Conservation (phyloP, 2,329 filamentous ascomycete genomes). For the Cladorrhinum sp. region DNA sequence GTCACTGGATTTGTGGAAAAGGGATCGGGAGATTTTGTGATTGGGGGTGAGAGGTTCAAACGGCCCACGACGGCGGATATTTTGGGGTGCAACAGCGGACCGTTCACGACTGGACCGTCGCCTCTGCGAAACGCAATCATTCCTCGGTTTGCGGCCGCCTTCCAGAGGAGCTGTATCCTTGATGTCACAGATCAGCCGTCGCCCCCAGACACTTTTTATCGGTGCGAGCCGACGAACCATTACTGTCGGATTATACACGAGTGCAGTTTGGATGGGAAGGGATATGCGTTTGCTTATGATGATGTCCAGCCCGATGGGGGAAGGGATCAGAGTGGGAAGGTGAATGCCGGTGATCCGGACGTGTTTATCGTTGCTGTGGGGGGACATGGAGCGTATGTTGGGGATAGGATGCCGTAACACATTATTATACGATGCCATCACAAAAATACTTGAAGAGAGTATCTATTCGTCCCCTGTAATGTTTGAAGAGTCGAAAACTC, state of each 20-base stretch:
- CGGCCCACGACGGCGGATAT: conserved; percentile 62
- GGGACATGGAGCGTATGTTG: conserved; percentile 35
- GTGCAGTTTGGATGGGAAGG: conserved; percentile 50
- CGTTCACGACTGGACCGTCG: conserved; percentile 48
- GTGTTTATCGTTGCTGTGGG: conserved; percentile 52
- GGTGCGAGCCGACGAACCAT: conserved; percentile 50
- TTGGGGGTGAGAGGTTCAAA: conserved; percentile 45
- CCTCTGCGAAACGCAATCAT: conserved; percentile 40
- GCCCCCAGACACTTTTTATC: conserved; percentile 37
- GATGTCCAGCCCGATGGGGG: conserved; percentile 54
- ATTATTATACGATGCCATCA: background rate
- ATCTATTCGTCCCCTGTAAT: background rate
- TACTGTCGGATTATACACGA: conserved; percentile 57
- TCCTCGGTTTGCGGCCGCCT: conserved; percentile 48
- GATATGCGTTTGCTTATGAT: conserved; percentile 62
- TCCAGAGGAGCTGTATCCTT: conserved; percentile 55
- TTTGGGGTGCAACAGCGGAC: conserved; percentile 63
- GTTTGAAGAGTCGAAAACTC: no score
- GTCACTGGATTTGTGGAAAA: conserved; percentile 48
- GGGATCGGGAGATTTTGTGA: conserved; percentile 37
- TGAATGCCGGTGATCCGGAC: conserved; percentile 49
- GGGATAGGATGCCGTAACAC: conserved; percentile 17
- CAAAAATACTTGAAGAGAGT: background rate
- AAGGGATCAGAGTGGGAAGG: conserved; percentile 53
- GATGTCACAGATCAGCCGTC: conserved; percentile 42